phyloP scores from a whole-genome alignment of 805 yeast genomes.

The Yarrowia keelungensis region DNA sequence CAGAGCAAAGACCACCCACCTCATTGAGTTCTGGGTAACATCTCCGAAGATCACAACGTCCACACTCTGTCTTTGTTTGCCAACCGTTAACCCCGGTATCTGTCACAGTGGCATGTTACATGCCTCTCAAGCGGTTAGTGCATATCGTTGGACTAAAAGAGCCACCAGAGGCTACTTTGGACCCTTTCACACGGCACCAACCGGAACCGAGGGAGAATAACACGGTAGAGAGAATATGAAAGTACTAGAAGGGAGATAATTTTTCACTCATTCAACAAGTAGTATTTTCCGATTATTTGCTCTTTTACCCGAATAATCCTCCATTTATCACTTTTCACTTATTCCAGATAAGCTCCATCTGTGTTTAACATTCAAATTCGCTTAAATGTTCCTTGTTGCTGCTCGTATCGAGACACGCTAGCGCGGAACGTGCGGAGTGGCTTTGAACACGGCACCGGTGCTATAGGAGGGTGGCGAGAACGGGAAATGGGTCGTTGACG shows the following conservation, averaged over 20 bases:
- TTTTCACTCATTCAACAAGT: too few species aligned
- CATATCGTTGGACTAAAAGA: neutral
- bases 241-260: too few species aligned
- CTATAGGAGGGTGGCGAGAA: neutral
- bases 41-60: too few species aligned
- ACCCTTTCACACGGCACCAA: neutral
- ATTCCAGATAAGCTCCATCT: neutral
- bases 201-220: too few species aligned
- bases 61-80: neutral
- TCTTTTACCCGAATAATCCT: too few species aligned
- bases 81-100: neutral
- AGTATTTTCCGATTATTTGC: too few species aligned
- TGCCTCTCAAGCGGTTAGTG: neutral
- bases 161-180: neutral
- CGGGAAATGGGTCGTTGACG: neutral
- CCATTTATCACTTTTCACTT: neutral
- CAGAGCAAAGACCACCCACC: too few species aligned
- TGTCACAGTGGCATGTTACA: constrained; percentile 11
- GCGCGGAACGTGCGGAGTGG: neutral
- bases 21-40: too few species aligned
- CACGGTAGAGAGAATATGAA: too few species aligned
- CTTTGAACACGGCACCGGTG: neutral
- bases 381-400: neutral
- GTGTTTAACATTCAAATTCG: neutral
- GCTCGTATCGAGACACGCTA: constrained; percentile 6